A percentile compares a stretch with the other conserved stretches of the same genome.
phyloP scores from a whole-genome alignment of 345 rosid genomes.

The Eucalyptus pumila region DNA sequence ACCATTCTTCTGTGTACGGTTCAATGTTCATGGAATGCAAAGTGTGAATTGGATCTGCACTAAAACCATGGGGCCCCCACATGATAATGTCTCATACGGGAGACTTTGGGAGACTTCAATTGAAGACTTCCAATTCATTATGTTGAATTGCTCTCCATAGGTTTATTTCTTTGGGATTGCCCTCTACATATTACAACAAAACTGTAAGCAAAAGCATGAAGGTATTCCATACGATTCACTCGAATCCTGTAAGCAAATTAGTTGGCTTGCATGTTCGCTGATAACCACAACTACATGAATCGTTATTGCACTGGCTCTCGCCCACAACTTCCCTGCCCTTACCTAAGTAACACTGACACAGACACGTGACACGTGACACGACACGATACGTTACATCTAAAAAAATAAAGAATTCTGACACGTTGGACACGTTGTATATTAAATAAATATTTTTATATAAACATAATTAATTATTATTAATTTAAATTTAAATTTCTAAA shows the following conservation, averaged over 20 bases:
- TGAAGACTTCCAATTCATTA: neutral
- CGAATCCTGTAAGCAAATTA: neutral
- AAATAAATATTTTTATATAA: no score
- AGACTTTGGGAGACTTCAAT: neutral
- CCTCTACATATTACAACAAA: no score
- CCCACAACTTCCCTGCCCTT: neutral
- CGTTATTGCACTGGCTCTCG: neutral
- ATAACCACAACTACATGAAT: neutral
- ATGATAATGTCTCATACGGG: no score
- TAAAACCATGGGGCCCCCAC: neutral
- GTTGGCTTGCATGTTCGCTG: neutral
- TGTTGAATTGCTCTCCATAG: neutral
- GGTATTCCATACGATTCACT: neutral
- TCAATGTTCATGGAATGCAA: neutral
- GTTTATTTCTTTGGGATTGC: neutral
- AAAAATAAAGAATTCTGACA: no score
- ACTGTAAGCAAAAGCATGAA: neutral
- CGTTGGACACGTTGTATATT: no score
- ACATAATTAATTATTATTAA: no score
- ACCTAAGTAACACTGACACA: no score
- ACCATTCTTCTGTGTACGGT: neutral
- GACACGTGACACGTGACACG: no score
- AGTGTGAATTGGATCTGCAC: neutral
- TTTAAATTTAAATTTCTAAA: no score
- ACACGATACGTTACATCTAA: no score